These are phyloP conservation scores for Chytriomyces hyalinus DNA, from an alignment of 192 early-diverging fungal genomes.

Conservation along the genomic window DNA sequence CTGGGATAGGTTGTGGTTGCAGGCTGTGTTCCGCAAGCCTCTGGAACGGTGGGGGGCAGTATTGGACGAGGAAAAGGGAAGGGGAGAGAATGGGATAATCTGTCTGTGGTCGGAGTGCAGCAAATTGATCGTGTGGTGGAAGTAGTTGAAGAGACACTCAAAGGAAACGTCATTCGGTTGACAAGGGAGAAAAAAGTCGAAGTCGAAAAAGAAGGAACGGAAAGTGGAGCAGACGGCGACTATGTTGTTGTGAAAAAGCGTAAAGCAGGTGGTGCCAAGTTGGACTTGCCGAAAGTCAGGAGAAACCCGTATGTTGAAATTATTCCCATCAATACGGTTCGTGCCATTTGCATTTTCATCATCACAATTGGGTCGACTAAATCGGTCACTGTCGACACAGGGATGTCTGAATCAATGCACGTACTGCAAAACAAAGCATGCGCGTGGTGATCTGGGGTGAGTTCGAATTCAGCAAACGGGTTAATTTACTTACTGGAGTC, in stretches of 20 bases:
- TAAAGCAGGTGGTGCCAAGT: conserved; percentile 58
- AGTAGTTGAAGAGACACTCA: conserved; percentile 65
- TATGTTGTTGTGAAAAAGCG: conserved; percentile 34
- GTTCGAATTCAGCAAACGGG: background rate
- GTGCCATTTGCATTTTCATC: too few species aligned
- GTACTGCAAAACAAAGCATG: conserved; percentile 63
- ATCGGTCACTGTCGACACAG: background rate
- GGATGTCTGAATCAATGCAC: conserved; percentile 68
- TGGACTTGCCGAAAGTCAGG: conserved; percentile 63
- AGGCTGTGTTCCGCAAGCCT: conserved; percentile 63
- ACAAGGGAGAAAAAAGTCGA: conserved; percentile 46
- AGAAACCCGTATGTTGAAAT: conserved; percentile 64
- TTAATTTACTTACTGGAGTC: background rate
- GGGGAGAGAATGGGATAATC: conserved; percentile 49
- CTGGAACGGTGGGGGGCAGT: conserved; percentile 22
- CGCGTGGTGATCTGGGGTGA: conserved; percentile 27
- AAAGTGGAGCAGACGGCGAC: background rate
- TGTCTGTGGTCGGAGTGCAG: conserved; percentile 61
- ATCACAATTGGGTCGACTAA: background rate
- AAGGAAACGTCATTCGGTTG: conserved; percentile 56
- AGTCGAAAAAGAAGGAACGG: conserved; percentile 13
- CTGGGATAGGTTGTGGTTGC: conserved; percentile 51
- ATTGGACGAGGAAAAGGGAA: conserved; percentile 29
- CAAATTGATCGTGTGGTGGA: conserved; percentile 66
- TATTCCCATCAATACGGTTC: conserved; percentile 64